phyloP scores from a whole-genome alignment of 1,284 basidiomycete species.

The Erythrobasidium hasegawianum region DNA sequence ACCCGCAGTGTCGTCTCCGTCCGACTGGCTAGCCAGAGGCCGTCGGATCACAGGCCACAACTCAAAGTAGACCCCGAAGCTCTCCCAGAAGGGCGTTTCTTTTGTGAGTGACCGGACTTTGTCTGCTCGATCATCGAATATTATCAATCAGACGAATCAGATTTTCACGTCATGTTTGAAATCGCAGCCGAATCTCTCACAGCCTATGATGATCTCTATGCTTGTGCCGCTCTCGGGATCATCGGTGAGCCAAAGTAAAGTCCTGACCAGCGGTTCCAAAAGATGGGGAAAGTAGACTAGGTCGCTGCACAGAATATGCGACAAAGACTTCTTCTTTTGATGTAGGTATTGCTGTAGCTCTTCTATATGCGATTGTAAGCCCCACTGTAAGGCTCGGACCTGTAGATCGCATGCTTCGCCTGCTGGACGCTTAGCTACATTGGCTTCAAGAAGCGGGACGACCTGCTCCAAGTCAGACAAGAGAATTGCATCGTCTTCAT shows the following conservation, averaged over 20 bases:
- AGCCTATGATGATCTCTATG: conserved; percentile 29
- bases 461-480: conserved; percentile 27
- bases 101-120: conserved; percentile 20
- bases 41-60: conserved; percentile 3
- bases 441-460: conserved; percentile 10
- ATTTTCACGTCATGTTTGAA: not conserved
- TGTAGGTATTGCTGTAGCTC: not conserved
- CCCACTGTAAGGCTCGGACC: conserved; percentile 25
- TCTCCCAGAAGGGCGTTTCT: conserved; percentile 31
- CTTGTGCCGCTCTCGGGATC: not conserved
- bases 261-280: conserved; percentile 24
- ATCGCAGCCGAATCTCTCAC: not conserved
- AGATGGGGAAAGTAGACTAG: conserved; percentile 31
- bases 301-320: conserved; percentile 31
- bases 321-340: conserved; percentile 4
- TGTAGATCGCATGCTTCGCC: not conserved
- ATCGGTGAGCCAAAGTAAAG: conserved; percentile 23
- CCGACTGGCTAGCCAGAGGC: not conserved
- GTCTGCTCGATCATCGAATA: conserved; percentile 8
- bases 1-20: not conserved
- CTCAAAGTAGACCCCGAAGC: conserved; percentile 24
- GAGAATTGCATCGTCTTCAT: conserved; percentile 4
- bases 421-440: not conserved
- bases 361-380: not conserved
- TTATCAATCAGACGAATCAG: not conserved